phyloP scores from a whole-genome alignment of 805 yeast genomes.

The Pichia thaimueangensis region DNA sequence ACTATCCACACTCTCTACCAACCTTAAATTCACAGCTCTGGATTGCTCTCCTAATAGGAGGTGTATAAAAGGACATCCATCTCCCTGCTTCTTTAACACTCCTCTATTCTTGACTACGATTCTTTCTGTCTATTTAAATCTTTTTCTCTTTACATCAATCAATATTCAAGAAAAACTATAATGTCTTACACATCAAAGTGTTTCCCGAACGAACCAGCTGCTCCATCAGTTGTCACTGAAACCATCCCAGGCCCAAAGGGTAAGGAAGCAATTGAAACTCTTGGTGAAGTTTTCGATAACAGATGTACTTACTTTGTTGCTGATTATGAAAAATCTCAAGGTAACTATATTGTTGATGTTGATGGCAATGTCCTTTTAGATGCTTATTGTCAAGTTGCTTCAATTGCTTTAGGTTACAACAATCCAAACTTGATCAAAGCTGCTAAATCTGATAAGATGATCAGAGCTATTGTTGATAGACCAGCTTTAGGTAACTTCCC shows the following conservation, averaged over 20 bases:
- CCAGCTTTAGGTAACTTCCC: conserved; percentile 86
- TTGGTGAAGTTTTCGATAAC: conserved; percentile 61
- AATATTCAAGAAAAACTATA: too few species aligned
- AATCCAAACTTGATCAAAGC: conserved; percentile 67
- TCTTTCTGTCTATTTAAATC: neutral
- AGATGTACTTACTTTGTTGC: conserved; percentile 70
- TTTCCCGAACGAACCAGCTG: conserved; percentile 77
- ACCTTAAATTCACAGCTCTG: too few species aligned
- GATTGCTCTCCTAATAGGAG: too few species aligned
- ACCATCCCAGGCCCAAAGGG: conserved; percentile 75
- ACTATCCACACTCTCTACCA: too few species aligned
- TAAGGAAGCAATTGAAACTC: conserved; percentile 41
- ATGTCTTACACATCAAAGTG: conserved; percentile 44
- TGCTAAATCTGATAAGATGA: conserved; percentile 64
- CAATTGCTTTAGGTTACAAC: conserved; percentile 81
- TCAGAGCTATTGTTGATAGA: conserved; percentile 69
- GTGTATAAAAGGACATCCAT: too few species aligned
- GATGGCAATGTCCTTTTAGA: conserved; percentile 75
- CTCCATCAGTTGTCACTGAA: conserved; percentile 54
- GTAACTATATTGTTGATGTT: conserved; percentile 75
- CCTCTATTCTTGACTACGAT: neutral
- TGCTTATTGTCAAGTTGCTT: conserved; percentile 78
- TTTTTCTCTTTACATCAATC: neutral
- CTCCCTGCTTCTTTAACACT: too few species aligned
- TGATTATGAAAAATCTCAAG: conserved; percentile 67